Evolutionary conservation across 73 alveolate species (phyloP).

Genomic region (Symbiodinium pilosum): DNA sequence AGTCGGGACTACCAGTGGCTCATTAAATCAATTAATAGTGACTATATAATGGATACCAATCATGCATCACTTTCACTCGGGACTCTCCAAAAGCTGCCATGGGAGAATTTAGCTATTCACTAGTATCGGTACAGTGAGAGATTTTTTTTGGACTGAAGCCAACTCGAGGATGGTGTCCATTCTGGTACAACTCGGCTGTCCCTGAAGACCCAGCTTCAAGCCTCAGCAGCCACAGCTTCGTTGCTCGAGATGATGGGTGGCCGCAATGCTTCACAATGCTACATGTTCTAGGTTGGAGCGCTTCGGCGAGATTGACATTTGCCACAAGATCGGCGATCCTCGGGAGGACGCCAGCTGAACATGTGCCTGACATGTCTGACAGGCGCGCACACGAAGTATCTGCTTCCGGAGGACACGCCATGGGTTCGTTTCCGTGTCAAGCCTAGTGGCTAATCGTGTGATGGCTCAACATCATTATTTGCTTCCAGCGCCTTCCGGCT

Average conservation of each 20-base stretch:
- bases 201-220: conserved; percentile 46
- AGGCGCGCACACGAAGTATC: no score
- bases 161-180: conserved; percentile 73
- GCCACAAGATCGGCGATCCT: conserved; percentile 90
- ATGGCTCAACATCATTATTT: no score
- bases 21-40: no score
- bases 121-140: no score
- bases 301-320: conserved; percentile 83
- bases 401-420: conserved; percentile 48
- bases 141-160: no score
- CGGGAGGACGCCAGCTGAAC: conserved; percentile 79
- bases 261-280: not conserved
- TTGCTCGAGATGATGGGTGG: not conserved
- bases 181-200: conserved; percentile 94
- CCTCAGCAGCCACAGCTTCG: not conserved
- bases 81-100: no score
- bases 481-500: not conserved
- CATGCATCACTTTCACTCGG: no score
- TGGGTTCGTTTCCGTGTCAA: conserved; percentile 72
- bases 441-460: no score
- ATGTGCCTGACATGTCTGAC: no score
- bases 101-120: no score
- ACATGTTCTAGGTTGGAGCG: conserved; percentile 58
- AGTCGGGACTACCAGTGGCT: no score
- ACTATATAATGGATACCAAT: no score